These are phyloP conservation scores for Dothistroma pini DNA, from an alignment of 2,329 filamentous ascomycete species.

Conservation along the genomic window DNA sequence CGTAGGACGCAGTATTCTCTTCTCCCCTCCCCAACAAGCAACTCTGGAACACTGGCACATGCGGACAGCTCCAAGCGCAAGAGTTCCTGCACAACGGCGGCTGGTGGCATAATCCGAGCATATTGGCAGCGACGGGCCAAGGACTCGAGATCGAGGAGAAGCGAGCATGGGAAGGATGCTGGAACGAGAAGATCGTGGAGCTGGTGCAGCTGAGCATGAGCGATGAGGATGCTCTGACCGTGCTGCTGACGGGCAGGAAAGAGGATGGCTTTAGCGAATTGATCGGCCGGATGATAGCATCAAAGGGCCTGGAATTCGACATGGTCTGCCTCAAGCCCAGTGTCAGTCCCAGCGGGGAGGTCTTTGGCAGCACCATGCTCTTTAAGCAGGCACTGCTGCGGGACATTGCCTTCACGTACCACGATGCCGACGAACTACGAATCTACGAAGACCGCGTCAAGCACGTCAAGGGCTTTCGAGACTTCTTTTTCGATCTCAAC, in stretches of 20 bases:
- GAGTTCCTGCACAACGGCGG: slow-evolving; percentile 67
- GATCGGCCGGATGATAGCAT: slow-evolving; percentile 73
- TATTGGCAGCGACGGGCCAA: slow-evolving; percentile 80
- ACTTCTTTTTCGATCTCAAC: slow-evolving; percentile 80
- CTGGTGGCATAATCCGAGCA: slow-evolving; percentile 94
- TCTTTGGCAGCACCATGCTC: slow-evolving; percentile 76
- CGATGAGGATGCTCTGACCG: slow-evolving; percentile 78
- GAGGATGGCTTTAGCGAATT: slow-evolving; percentile 74
- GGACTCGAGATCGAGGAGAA: slow-evolving; percentile 78
- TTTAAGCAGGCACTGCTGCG: slow-evolving; percentile 88
- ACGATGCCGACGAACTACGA: slow-evolving; percentile 72
- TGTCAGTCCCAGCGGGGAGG: slow-evolving; percentile 73
- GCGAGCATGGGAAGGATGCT: slow-evolving; percentile 86
- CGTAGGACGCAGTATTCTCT: slow-evolving; percentile 66
- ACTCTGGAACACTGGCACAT: slow-evolving; percentile 75
- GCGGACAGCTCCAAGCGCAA: slow-evolving; percentile 71
- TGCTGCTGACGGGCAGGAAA: slow-evolving; percentile 82
- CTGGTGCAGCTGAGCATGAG: slow-evolving; percentile 76
- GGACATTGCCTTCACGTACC: slow-evolving; percentile 81
- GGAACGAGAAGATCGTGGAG: slow-evolving; percentile 84
- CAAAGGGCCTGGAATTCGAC: slow-evolving; percentile 80
- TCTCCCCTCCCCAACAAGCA: slow-evolving; percentile 86
- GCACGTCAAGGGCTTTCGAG: slow-evolving; percentile 75
- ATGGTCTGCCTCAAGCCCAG: slow-evolving; percentile 83
- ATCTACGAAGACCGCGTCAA: slow-evolving; percentile 62